phyloP scores from a whole-genome alignment of 2,329 filamentous ascomycete species.

The Corinectria fuckeliana region DNA sequence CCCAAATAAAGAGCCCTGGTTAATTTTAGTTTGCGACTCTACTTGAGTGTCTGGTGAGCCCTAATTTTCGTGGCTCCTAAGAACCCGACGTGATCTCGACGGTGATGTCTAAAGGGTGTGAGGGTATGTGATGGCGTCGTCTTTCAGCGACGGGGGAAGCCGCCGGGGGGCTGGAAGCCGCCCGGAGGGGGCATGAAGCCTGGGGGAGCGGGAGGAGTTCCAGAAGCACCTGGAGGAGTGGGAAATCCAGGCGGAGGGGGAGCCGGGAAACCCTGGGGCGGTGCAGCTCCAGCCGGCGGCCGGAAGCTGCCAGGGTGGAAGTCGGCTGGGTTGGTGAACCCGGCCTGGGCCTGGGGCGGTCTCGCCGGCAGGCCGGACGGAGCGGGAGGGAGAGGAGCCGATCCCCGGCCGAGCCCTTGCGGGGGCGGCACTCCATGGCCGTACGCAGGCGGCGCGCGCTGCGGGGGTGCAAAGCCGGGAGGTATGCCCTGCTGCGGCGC shows the following conservation, averaged over 20 bases:
- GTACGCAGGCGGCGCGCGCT: constrained; percentile 45
- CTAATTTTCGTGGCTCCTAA: neutral
- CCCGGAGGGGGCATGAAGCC: constrained; percentile 51
- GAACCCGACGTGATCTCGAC: constrained; percentile 1
- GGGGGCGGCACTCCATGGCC: constrained; percentile 37
- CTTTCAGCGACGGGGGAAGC: constrained; percentile 47
- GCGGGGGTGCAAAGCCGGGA: constrained; percentile 47
- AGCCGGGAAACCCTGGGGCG: constrained; percentile 47
- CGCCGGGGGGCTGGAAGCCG: constrained; percentile 55
- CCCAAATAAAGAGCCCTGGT: constrained; percentile 1
- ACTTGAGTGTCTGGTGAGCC: constrained; percentile 10
- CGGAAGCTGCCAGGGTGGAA: constrained; percentile 54
- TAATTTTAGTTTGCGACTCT: constrained; percentile 11
- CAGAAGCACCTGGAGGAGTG: constrained; percentile 43
- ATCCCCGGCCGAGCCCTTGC: constrained; percentile 38
- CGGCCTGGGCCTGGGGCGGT: constrained; percentile 54
- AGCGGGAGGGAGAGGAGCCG: constrained; percentile 53
- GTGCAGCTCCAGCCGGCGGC: constrained; percentile 46
- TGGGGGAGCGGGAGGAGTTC: constrained; percentile 49
- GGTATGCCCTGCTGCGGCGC: constrained; percentile 46
- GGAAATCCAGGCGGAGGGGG: constrained; percentile 52
- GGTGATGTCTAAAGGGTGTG: constrained; percentile 17
- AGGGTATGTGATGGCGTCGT: neutral
- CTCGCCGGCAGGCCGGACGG: constrained; percentile 58
- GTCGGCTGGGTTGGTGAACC: constrained; percentile 55